Base-by-base conservation (phyloP, 148 eudicot species). In the Beta vulgaris region DNA sequence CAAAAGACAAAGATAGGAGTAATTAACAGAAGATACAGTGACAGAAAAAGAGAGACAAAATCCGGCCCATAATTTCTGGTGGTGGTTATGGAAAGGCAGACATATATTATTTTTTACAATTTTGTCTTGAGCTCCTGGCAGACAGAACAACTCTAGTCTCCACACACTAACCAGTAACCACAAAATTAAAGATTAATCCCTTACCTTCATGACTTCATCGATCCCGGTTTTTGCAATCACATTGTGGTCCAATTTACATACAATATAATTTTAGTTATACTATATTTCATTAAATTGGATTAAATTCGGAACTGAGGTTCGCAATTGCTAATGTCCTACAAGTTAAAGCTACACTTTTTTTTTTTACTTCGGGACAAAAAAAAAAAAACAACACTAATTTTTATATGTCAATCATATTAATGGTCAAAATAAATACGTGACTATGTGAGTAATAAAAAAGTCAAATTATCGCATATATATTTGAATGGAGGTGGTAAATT, bases 11-110 rank as follows among this genome's bases (percentile, higher is more conserved):
- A 71, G 9, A 58, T 32, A 57, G 9, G 60, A 49, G 31, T 23
- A 29, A 14, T 19, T 4, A 58, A 7, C 44, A 43, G 68, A 57
- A 66, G 23, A 29, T 63, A 57, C 65, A 57, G 29, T 19, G 68
- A 76, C 67, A 68, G 40, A 71, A 53, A 29, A 44, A 62, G 80
- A 62, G 80, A 54, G 70, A 63, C 71, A 72, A 72, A 77, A 37
- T 71, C 64, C 64, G 42, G 80, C 40, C 63, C 80, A 78, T 71
- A 39, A 78, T 63, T 36, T 72, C 26, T 72, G 81, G 76, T 78
- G 76, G 76, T 72, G 72, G 72, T 63, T 23, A 65, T 51, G 66
- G 57, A 72, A 40, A 37, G 63, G 63, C 54, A 71, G 36, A 48
- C 75, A 48, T 31, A 71, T 44, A 61, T 36, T 71, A 53, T 77